Conservation (phyloP, 805 yeast genomes). For the Ogataea saltuana region DNA sequence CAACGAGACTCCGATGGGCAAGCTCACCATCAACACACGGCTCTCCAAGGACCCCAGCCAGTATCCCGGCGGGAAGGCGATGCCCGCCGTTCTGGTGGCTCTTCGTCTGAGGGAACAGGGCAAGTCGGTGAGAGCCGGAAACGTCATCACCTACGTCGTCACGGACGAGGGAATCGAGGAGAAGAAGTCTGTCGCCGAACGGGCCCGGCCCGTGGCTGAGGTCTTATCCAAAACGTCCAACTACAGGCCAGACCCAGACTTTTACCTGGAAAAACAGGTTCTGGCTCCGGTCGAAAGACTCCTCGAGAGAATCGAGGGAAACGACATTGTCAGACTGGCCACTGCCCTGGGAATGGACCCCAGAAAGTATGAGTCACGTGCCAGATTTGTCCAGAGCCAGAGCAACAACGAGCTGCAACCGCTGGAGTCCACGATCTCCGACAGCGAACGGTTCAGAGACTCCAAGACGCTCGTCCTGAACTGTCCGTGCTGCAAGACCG, state of each 20-base stretch:
- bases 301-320: slow-evolving; percentile 81
- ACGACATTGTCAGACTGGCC: slow-evolving; percentile 78
- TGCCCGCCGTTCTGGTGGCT: slow-evolving; percentile 88
- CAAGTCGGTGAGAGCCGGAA: slow-evolving; percentile 83
- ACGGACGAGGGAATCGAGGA: slow-evolving; percentile 45
- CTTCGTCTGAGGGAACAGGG: slow-evolving; percentile 78
- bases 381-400: slow-evolving; percentile 40
- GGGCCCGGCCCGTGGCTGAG: slow-evolving; percentile 84
- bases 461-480: slow-evolving; percentile 53
- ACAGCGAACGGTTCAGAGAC: slow-evolving; percentile 76
- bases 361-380: slow-evolving; percentile 52
- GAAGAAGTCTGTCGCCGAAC: slow-evolving; percentile 58
- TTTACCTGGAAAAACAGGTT: slow-evolving; percentile 84
- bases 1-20: slow-evolving; percentile 63
- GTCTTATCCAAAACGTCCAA: slow-evolving; percentile 51
- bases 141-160: slow-evolving; percentile 84
- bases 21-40: slow-evolving; percentile 79
- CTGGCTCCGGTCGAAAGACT: slow-evolving; percentile 89
- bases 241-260: slow-evolving; percentile 70
- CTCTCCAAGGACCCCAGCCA: slow-evolving; percentile 85
- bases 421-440: slow-evolving; percentile 77
- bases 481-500: slow-evolving; percentile 60
- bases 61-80: slow-evolving; percentile 81
- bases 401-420: slow-evolving; percentile 56
- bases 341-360: slow-evolving; percentile 76